These are phyloP conservation scores for Teunomyces kruisii DNA, from an alignment of 805 yeast genomes.

Conservation along the genomic window DNA sequence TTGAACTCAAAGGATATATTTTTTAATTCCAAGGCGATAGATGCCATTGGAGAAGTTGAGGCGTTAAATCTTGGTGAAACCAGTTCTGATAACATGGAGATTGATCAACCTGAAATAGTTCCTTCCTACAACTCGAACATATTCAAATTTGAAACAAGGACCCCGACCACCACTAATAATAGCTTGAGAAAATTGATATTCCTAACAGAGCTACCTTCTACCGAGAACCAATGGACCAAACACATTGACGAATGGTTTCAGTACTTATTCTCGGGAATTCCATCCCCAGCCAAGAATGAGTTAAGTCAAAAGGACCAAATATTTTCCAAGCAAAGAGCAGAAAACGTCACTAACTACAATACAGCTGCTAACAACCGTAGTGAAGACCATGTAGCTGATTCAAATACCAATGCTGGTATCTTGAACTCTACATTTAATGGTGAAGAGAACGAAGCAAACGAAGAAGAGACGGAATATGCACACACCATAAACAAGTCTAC, in stretches of 20 bases:
- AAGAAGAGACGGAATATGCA: slow-evolving; percentile 19
- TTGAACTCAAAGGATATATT: slow-evolving; percentile 21
- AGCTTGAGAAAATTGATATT: slow-evolving; percentile 9
- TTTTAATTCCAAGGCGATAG: slow-evolving; percentile 17
- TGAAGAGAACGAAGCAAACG: slow-evolving; percentile 6
- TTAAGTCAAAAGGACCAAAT: slow-evolving; percentile 38
- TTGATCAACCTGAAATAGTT: slow-evolving; percentile 7
- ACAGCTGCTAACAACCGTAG: background rate
- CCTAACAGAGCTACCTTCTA: slow-evolving; percentile 6
- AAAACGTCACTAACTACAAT: slow-evolving; percentile 7
- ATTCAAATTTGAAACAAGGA: background rate
- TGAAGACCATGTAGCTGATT: slow-evolving; percentile 7
- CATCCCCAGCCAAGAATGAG: slow-evolving; percentile 23
- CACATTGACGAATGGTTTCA: slow-evolving; percentile 17
- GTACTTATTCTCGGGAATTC: slow-evolving; percentile 26
- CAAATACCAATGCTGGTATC: slow-evolving; percentile 11
- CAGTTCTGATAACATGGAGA: slow-evolving; percentile 11
- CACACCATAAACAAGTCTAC: slow-evolving; percentile 11
- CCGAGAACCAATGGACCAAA: slow-evolving; percentile 6
- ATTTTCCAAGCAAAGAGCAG: slow-evolving; percentile 31
- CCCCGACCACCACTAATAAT: background rate
- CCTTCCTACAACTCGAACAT: background rate
- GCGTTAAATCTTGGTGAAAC: background rate
- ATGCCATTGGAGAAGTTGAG: slow-evolving; percentile 1
- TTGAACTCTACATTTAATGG: slow-evolving; percentile 12